These are phyloP conservation scores for Corchorus olitorius DNA, from an alignment of 345 rosid genomes.

Conservation along the genomic window DNA sequence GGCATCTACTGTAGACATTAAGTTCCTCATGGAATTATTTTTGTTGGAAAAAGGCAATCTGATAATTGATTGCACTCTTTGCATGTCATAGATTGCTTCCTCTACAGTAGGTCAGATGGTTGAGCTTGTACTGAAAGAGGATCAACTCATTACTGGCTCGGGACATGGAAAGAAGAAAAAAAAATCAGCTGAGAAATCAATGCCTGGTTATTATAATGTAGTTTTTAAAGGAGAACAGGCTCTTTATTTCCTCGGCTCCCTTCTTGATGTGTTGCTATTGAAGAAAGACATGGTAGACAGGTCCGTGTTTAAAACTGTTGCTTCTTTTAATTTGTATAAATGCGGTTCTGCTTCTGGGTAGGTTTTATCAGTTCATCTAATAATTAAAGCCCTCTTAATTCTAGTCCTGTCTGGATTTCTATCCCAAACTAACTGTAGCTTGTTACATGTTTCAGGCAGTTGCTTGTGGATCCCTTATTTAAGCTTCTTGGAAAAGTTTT, in stretches of 20 bases:
- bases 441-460: constrained; percentile 51
- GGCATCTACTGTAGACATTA: background rate
- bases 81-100: constrained; percentile 59
- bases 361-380: constrained; percentile 3
- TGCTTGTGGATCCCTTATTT: constrained; percentile 70
- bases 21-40: constrained; percentile 19
- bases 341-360: constrained; percentile 8
- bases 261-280: constrained; percentile 74
- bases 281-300: constrained; percentile 81
- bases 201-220: constrained; percentile 30
- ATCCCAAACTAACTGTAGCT: constrained; percentile 10
- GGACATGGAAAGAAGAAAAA: constrained; percentile 57
- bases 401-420: background rate
- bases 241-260: constrained; percentile 56
- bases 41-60: background rate
- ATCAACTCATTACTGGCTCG: constrained; percentile 33
- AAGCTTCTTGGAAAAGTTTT: constrained; percentile 61
- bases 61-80: constrained; percentile 11
- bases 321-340: background rate
- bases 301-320: constrained; percentile 38
- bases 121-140: constrained; percentile 45
- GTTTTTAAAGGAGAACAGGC: constrained; percentile 46
- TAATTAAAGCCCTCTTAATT: constrained; percentile 20
- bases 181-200: constrained; percentile 36
- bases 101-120: constrained; percentile 62